Conservation (phyloP, 495 filamentous ascomycete genomes). For the Aeminium ludgeri region DNA sequence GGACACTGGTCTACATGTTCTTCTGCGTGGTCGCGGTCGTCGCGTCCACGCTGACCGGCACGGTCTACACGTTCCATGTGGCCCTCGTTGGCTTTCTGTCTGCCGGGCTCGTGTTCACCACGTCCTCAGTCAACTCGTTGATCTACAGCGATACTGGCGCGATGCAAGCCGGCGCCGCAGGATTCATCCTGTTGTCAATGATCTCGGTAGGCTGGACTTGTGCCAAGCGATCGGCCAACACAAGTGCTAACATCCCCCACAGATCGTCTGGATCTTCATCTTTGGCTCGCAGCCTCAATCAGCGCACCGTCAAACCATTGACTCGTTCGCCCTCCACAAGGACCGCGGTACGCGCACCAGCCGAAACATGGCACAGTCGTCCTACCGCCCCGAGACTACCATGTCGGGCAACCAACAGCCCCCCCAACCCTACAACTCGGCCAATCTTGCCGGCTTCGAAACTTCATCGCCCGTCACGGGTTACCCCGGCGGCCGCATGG, state of each 20-base stretch:
- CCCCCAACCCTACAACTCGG: conserved; percentile 94
- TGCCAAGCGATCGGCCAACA: not conserved
- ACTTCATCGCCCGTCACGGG: conserved; percentile 84
- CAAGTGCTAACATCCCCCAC: conserved; percentile 2
- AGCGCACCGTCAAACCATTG: conserved; percentile 76
- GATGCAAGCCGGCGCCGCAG: conserved; percentile 75
- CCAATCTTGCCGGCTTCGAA: conserved; percentile 88
- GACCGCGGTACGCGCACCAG: conserved; percentile 40
- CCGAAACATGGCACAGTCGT: conserved; percentile 45
- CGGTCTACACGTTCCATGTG: conserved; percentile 70
- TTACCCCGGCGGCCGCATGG: conserved; percentile 46
- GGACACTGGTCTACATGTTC: conserved; percentile 70
- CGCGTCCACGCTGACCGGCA: conserved; percentile 64
- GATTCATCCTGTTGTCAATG: conserved; percentile 91
- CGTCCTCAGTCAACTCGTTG: conserved; percentile 63
- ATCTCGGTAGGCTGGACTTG: conserved; percentile 51
- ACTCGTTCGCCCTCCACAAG: conserved; percentile 90
- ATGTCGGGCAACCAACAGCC: conserved; percentile 45
- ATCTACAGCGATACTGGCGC: conserved; percentile 54
- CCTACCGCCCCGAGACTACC: conserved; percentile 64
- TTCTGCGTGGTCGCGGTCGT: conserved; percentile 64
- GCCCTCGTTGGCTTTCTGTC: conserved; percentile 81
- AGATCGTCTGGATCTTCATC: conserved; percentile 99
- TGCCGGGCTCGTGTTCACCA: conserved; percentile 65
- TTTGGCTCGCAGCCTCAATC: conserved; percentile 86